These are phyloP conservation scores for Ceratonia siliqua DNA, from an alignment of 306 rosid species.

Conservation along the genomic window DNA sequence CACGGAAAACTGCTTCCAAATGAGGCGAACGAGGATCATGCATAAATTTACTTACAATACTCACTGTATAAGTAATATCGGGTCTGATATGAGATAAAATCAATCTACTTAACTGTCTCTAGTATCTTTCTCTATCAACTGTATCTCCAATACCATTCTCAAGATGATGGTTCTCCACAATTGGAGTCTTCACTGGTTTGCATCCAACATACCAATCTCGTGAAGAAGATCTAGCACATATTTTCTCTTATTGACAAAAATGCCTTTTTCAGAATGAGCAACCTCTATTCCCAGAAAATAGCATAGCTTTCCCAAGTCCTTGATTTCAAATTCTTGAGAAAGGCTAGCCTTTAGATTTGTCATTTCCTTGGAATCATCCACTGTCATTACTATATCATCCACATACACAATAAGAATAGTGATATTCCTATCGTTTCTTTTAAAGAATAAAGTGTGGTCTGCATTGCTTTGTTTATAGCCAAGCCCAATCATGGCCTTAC, in stretches of 20 bases:
- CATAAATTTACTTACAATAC: too few relatives aligned
- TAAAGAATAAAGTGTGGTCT: background rate
- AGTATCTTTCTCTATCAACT: background rate
- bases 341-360: background rate
- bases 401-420: too few relatives aligned
- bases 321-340: background rate
- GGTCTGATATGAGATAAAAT: background rate
- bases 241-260: background rate
- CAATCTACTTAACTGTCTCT: background rate
- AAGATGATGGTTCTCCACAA: background rate
- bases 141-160: too few relatives aligned
- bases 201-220: background rate
- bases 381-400: background rate
- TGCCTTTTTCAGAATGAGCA: background rate
- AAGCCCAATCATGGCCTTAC: background rate
- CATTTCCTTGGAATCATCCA: background rate
- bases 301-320: background rate
- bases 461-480: background rate
- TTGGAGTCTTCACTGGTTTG: background rate
- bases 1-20: background rate
- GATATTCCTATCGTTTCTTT: too few relatives aligned
- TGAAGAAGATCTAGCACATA: background rate
- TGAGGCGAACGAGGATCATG: background rate
- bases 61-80: too few relatives aligned
- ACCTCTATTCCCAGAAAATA: background rate